A percentile compares a stretch with the other conserved stretches of the same genome.
phyloP scores from a whole-genome alignment of 2,329 filamentous ascomycete species.

The Knoxdaviesia proteae region DNA sequence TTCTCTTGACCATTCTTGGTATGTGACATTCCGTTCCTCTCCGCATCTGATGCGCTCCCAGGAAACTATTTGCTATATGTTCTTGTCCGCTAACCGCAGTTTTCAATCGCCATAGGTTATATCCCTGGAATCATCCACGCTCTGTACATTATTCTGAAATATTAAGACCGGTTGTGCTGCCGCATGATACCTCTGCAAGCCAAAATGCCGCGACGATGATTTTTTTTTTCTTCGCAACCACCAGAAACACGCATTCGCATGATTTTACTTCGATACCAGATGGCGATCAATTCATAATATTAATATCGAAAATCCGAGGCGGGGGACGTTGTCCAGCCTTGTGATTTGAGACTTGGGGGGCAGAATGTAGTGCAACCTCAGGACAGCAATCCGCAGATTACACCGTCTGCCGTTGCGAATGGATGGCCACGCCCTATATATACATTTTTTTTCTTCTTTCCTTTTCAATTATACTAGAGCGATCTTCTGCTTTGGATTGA shows the following conservation, averaged over 20 bases:
- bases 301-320: too few species aligned
- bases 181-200: background rate
- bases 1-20: slow-evolving; percentile 60
- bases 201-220: background rate
- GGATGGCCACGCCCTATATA: too few species aligned
- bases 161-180: slow-evolving; percentile 25
- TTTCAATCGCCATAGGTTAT: slow-evolving; percentile 19
- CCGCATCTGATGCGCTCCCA: background rate
- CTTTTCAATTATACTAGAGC: background rate
- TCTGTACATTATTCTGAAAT: slow-evolving; percentile 82
- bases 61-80: background rate
- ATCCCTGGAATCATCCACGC: slow-evolving; percentile 82
- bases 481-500: background rate
- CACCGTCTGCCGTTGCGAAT: too few species aligned
- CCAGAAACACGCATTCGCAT: background rate
- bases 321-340: too few species aligned
- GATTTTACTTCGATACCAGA: background rate
- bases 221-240: background rate
- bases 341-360: too few species aligned
- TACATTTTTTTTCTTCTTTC: background rate
- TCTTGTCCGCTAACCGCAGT: background rate
- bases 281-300: too few species aligned
- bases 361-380: too few species aligned
- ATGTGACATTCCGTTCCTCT: slow-evolving; percentile 9
- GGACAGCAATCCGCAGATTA: too few species aligned